Evolutionary conservation across 345 rosid species (phyloP), one percentile per base, ranked within the genome.

Genomic region (Nephelium lappaceum): DNA sequence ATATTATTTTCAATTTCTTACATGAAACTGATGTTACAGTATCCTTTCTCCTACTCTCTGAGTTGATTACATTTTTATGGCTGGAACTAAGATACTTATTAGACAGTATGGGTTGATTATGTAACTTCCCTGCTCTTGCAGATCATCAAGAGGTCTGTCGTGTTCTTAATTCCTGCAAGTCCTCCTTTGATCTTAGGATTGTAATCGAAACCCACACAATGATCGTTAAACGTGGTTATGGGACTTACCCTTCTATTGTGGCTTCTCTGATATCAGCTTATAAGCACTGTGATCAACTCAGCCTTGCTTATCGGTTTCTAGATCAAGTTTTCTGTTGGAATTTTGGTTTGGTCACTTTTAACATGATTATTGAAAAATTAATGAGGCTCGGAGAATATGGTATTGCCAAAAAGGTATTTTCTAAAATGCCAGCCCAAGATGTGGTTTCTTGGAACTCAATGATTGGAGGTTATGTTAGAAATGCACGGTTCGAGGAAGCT

Each of bases 391-490:
- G 93, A 73, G 89, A 93, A 53, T 85, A 73, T 73, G 86, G 77
- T 71, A 72, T 87, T 45, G 97, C 97, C 5, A 86, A 82, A 80
- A 87, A 83, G 88, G 79, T 91, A 45, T 91, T 94, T 47, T 66
- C 75, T 47, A 84, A 83, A 77, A 85, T 88, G 77, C 83, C 82
- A 36, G 66, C 16, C 14, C 75, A 67, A 53, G 91, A 95, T 86
- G 91, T 89, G 68, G 88, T 91, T 38, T 80, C 97, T 15, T 95
- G 98, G 97, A 95, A 93, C 78, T 82, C 93, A 39, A 84, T 95
- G 90, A 91, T 95, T 16, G 86, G 91, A 18, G 95, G 95, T 64
- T 87, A 85, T 70, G 86, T 89, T 41, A 90, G 81, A 67, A 92
- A 93, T 73, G 80, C 77, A 2, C 85, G 89, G 9, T 89, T 84